Evolutionary conservation across 2,329 filamentous ascomycete species (phyloP), one percentile per base, ranked within the genome.

Genomic region (Zymoseptoria passerinii): DNA sequence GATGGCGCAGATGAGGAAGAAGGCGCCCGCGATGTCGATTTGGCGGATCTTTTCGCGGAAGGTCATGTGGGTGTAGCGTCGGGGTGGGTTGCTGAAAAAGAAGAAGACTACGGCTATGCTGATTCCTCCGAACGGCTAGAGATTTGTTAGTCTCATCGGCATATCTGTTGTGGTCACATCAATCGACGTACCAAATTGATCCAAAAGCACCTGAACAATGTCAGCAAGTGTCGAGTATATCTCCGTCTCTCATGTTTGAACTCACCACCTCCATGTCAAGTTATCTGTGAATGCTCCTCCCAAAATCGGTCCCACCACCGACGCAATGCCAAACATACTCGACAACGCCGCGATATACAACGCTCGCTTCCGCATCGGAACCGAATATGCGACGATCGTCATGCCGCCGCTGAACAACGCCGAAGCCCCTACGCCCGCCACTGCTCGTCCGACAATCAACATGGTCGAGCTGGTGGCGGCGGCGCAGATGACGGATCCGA

Each of bases 401-500:
- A 83, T 70, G 3, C 73, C 72, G 0, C 82, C 82, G n/a, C 76
- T 81, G 57, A 77, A 73, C 2, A 84, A 62, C 0, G 78, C 83
- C 1, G 81, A 75, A 1, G 74, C 75, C 1, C 82, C 82, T 0
- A 78, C 61, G 0, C 82, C 83, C 0, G 82, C 79, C 2, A 85
- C 69, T 2, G 79, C 78, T 4, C 82, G 76, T 1, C 81, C 81
- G 8, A 79, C 66, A 55, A 85, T 84, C 55, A 85, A 76, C 73
- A 80, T 80, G 0, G 70, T 63, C 0, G 79, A 81, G 8, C 74
- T 78, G 0, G 66, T 71, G 0, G 82, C 77, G 0, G 54, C 75
- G 62, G 56, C 82, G 61, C 81, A 84, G n/a, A 85, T 68, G 3
- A 81, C 63, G 0, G 79, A 82, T 1, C 83, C 83, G 0, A 83